phyloP scores from a whole-genome alignment of 2,329 filamentous ascomycete species.

The Fusarium mundagurra region DNA sequence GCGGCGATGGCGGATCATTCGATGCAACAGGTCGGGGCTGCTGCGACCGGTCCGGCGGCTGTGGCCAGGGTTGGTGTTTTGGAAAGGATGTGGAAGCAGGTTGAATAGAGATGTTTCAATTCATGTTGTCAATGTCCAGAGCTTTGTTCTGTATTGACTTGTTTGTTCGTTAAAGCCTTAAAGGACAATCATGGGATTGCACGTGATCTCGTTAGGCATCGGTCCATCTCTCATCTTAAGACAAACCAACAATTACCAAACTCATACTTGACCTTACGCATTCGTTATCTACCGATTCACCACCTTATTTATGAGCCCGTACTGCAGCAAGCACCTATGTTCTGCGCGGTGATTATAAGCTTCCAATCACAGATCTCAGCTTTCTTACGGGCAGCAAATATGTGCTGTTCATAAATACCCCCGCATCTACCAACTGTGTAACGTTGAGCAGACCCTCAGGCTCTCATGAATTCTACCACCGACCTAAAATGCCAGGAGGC shows the following conservation, averaged over 20 bases:
- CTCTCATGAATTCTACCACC: background rate
- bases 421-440: accelerated
- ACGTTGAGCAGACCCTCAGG: too few relatives aligned
- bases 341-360: background rate
- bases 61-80: background rate
- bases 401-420: background rate
- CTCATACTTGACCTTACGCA: background rate
- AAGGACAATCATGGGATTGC: background rate
- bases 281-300: background rate
- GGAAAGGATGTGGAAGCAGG: background rate
- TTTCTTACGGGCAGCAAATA: background rate
- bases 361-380: background rate
- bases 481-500: background rate
- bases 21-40: background rate
- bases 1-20: background rate
- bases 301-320: background rate
- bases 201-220: background rate
- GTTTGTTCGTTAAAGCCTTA: too few relatives aligned
- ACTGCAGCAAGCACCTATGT: background rate
- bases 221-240: background rate
- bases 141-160: too few relatives aligned
- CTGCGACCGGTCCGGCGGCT: background rate
- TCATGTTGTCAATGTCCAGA: too few relatives aligned
- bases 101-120: too few relatives aligned
- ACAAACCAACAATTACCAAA: background rate